Evolutionary conservation across 2,329 filamentous ascomycete species (phyloP).

Genomic region (Exophiala sideris): DNA sequence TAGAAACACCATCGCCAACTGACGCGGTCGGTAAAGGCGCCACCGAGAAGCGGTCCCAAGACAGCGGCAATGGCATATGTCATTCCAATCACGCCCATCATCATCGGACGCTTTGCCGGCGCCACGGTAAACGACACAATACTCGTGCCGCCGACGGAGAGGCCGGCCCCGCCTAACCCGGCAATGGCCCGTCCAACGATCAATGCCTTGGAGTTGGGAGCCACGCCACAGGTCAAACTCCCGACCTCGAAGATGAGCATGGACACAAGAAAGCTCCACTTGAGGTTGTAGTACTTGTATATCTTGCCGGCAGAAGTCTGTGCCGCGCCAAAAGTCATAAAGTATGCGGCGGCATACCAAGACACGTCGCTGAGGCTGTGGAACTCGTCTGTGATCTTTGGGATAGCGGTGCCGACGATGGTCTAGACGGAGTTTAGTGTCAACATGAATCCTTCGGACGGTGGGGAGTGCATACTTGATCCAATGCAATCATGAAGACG

Average conservation of each 20-base stretch:
- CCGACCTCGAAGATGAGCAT: constrained; percentile 49
- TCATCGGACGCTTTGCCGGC: constrained; percentile 45
- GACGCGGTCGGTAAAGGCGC: constrained; percentile 44
- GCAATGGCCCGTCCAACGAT: constrained; percentile 52
- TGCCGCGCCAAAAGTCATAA: constrained; percentile 43
- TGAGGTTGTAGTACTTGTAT: constrained; percentile 45
- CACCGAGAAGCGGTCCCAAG: constrained; percentile 48
- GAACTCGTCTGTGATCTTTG: constrained; percentile 34
- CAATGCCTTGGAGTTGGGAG: constrained; percentile 46
- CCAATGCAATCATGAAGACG: constrained; percentile 3
- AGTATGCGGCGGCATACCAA: constrained; percentile 40
- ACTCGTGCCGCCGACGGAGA: constrained; percentile 48
- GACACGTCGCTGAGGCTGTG: constrained; percentile 36
- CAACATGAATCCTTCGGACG: too few relatives aligned
- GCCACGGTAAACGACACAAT: constrained; percentile 47
- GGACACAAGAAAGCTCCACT: constrained; percentile 31
- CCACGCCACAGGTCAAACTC: constrained; percentile 50
- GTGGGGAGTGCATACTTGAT: not conserved
- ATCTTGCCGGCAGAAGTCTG: constrained; percentile 45
- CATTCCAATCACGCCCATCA: constrained; percentile 47
- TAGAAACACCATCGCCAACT: constrained; percentile 52
- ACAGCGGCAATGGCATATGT: constrained; percentile 41
- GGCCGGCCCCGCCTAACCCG: constrained; percentile 49
- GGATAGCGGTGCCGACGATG: constrained; percentile 28
- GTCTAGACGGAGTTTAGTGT: constrained; percentile 8